Base-by-base conservation (phyloP, 805 yeast genomes). In the Metschnikowia baotianmanensis region DNA sequence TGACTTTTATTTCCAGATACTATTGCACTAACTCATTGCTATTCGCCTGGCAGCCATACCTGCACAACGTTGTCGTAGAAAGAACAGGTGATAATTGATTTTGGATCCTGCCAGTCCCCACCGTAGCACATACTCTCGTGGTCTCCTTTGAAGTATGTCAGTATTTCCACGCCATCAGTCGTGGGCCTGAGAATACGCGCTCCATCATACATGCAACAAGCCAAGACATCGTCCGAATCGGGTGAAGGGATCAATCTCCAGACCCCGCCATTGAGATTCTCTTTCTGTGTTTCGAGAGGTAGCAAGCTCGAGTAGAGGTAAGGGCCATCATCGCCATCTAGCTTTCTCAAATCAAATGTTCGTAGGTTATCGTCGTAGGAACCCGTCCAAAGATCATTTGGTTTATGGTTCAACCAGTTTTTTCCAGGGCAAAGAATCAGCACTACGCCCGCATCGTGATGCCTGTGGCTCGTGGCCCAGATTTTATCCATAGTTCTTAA, bases 51-150 rank as follows among this genome's bases (percentile, higher is more conserved):
- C 43, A 57, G 51, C 98, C 98, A 91, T 22, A 74, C 59, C 48
- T 90, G 96, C 2, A 91, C 74, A 15, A 85, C 78, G 40, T 77
- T 77, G 60, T 91, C 99, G 65, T 91, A 91, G 60, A 91, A 91
- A 40, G 96, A 88, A 59, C 97, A 91, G 1, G 96, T 89, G 3
- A 78, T 83, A 6, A 84, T 76, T 4, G 59, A 51, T 1, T 61
- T 59, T 6, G 71, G 78, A 2, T 56, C 55, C 11, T 71, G 62
- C 96, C 97, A 90, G 56, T 86, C 96, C 4, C 95, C 96, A 0
- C 98, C 99, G 56, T 91, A 91, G 40, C 91, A 90, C 88, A 93
- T 91, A 45, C 96, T 87, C 36, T 80, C 82, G 57, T 91, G 98
- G 22, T 83, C 85, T 10, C 74, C 72, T 54, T 82, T 82, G 57